Evolutionary conservation across 2,329 filamentous ascomycete species (phyloP).

Genomic region (Aspergillus persii): DNA sequence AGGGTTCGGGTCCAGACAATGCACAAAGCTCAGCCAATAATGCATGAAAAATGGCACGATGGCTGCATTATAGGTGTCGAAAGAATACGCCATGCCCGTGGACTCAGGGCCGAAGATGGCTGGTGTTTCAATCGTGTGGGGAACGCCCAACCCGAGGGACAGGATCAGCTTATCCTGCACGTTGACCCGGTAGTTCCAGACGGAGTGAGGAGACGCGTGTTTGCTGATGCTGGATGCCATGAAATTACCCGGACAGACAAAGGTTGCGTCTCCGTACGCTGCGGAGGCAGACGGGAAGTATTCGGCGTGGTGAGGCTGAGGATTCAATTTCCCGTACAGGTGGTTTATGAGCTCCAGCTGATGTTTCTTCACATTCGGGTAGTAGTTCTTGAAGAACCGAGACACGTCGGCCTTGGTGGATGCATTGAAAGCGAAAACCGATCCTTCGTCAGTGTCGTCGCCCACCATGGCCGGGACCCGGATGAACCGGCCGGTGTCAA

Average conservation of each 20-base stretch:
- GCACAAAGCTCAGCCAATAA: constrained; percentile 48
- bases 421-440: background rate
- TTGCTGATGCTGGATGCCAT: constrained; percentile 35
- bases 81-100: constrained; percentile 9
- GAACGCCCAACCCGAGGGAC: constrained; percentile 33
- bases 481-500: background rate
- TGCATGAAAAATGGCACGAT: constrained; percentile 37
- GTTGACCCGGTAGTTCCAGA: constrained; percentile 52
- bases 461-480: background rate
- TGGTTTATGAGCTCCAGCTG: background rate
- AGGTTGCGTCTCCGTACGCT: constrained; percentile 48
- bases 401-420: background rate
- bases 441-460: background rate
- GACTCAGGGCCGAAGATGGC: constrained; percentile 22
- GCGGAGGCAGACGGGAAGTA: constrained; percentile 4
- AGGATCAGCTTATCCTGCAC: constrained; percentile 40
- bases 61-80: constrained; percentile 33
- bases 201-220: constrained; percentile 20
- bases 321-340: background rate
- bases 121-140: constrained; percentile 30
- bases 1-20: constrained; percentile 34
- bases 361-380: background rate
- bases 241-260: constrained; percentile 43
- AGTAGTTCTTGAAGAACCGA: background rate
- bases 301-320: background rate